Conservation (phyloP, 345 rosid genomes). For the Carallia brachiata region DNA sequence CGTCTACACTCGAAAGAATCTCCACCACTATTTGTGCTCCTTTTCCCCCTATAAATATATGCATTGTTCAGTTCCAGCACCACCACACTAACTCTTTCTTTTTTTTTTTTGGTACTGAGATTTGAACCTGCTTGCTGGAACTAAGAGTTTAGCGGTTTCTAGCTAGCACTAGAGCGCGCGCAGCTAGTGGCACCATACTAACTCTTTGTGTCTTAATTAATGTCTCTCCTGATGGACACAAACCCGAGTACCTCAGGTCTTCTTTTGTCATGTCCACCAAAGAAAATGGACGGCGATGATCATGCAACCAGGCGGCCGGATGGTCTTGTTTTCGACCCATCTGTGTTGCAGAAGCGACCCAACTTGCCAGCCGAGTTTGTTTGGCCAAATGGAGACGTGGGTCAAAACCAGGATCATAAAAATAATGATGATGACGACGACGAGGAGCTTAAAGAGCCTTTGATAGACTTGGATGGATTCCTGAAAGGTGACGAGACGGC, state of each 20-base stretch:
- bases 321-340: slow-evolving; percentile 26
- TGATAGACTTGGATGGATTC: slow-evolving; percentile 48
- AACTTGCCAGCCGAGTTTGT: slow-evolving; percentile 42
- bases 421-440: too few species aligned
- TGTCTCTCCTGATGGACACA: slow-evolving; percentile 29
- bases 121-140: neutral
- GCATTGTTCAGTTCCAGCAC: too few species aligned
- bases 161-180: too few species aligned
- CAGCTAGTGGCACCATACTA: neutral
- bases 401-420: neutral
- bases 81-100: too few species aligned
- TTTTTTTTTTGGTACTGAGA: neutral
- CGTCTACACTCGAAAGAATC: neutral
- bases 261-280: slow-evolving; percentile 9
- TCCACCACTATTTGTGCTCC: neutral
- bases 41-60: slow-evolving; percentile 16
- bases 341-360: slow-evolving; percentile 29
- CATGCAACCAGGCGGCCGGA: slow-evolving; percentile 2
- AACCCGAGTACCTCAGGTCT: slow-evolving; percentile 12
- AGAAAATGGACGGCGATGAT: neutral
- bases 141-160: neutral
- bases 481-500: slow-evolving; percentile 35
- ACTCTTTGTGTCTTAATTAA: neutral
- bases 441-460: slow-evolving; percentile 44
- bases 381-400: slow-evolving; percentile 48